Conservation (phyloP, 768 basidiomycete species). For the Collybiopsis confluens region DNA sequence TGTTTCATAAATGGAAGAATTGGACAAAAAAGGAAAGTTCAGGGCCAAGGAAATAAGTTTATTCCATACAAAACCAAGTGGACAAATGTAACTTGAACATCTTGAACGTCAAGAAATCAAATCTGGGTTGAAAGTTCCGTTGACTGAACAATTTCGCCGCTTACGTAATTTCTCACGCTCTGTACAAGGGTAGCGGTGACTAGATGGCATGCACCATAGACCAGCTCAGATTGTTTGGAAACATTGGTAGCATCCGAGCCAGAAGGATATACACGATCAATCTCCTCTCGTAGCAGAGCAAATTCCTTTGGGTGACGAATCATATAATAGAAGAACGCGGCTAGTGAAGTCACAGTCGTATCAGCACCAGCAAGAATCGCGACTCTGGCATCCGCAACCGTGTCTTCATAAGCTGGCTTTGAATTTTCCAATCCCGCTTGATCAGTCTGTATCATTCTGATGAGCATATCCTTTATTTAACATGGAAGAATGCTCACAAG, state of each 20-base stretch:
- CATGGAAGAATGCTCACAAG: conserved; percentile 21
- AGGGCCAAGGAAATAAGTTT: no score
- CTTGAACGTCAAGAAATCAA: no score
- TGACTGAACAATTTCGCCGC: no score
- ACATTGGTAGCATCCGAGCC: neutral
- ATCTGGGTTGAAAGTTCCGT: no score
- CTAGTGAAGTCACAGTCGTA: conserved; percentile 35
- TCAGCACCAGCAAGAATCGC: conserved; percentile 43
- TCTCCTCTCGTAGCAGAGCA: neutral
- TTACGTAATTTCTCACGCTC: no score
- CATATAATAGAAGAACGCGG: conserved; percentile 25
- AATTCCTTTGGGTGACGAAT: neutral
- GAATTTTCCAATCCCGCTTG: conserved; percentile 32
- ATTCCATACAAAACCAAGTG: no score
- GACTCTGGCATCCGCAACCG: conserved; percentile 35
- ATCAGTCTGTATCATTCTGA: conserved; percentile 25
- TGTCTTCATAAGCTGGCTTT: conserved; percentile 28
- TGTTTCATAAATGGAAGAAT: no score
- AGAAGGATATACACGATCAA: neutral
- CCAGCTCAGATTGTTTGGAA: conserved; percentile 16
- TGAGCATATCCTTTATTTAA: neutral
- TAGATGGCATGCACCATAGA: no score
- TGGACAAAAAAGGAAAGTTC: no score
- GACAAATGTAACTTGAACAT: no score
- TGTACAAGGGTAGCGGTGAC: no score